Evolutionary conservation across 306 rosid species (phyloP).

Genomic region (Citrullus amarus): DNA sequence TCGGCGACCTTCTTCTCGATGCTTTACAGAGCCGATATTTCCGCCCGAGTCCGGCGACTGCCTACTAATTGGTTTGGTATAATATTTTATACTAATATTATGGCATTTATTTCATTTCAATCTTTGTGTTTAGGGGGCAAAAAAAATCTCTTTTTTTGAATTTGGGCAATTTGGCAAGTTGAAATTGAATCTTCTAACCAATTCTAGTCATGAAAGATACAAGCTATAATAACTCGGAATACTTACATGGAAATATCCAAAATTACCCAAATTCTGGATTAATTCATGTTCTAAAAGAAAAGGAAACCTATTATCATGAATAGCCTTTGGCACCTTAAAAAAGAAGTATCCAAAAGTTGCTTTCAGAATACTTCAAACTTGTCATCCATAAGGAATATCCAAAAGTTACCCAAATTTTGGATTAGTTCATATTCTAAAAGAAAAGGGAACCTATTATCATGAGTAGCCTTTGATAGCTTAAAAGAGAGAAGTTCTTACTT

Average conservation of each 20-base stretch:
- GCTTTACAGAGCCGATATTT: constrained; percentile 5
- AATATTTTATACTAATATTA: not conserved
- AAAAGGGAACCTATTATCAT: not conserved
- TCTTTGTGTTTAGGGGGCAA: not conserved
- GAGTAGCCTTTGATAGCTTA: not conserved
- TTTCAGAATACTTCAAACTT: not conserved
- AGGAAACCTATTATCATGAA: not conserved
- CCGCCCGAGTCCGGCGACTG: not conserved
- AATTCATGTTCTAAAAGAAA: not conserved
- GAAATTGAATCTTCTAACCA: not conserved
- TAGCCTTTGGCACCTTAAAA: not conserved
- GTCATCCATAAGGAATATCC: not conserved
- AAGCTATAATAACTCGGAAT: not conserved
- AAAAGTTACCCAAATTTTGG: not conserved
- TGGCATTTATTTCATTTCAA: not conserved
- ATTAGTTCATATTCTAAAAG: not conserved
- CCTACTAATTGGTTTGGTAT: not conserved
- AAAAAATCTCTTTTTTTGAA: not conserved
- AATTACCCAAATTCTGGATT: not conserved
- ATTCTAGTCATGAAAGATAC: not conserved
- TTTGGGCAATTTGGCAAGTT: not conserved
- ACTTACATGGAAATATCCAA: not conserved
- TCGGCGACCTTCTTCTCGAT: constrained; percentile 31
- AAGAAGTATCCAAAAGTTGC: not conserved
- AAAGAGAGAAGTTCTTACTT: not conserved